Evolutionary conservation across 129 eudicot genomes (phyloP).

Genomic region (Pittosporum tobira): DNA sequence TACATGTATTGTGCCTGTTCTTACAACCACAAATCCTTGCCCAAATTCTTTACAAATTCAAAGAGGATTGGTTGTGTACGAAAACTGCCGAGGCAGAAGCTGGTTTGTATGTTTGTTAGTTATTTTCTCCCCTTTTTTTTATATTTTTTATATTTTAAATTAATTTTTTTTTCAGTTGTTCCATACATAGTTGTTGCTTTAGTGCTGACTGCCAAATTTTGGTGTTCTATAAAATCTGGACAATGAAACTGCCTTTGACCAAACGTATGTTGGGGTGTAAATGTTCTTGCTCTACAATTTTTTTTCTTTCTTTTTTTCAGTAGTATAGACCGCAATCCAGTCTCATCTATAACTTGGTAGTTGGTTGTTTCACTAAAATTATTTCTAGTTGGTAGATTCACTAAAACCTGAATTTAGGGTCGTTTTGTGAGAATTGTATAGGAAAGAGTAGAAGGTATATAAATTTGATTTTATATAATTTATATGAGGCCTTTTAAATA

Average conservation of each 20-base stretch:
- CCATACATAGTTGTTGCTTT: constrained; percentile 7
- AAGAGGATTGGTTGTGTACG: constrained; percentile 5
- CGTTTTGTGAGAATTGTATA: too few relatives aligned
- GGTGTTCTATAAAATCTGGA: constrained; percentile 5
- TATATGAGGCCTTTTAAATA: too few relatives aligned
- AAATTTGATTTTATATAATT: too few relatives aligned
- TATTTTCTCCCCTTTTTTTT: not conserved
- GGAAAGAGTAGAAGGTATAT: too few relatives aligned
- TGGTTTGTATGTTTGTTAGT: constrained; percentile 1
- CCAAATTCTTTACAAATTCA: constrained; percentile 7
- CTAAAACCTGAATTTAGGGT: too few relatives aligned
- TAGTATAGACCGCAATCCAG: too few relatives aligned
- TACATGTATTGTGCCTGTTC: constrained; percentile 3
- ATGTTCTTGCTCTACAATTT: not conserved
- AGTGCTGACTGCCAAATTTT: constrained; percentile 13
- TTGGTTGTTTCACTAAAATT: too few relatives aligned
- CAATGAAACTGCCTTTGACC: not conserved
- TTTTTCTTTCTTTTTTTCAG: too few relatives aligned
- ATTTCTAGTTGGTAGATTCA: too few relatives aligned
- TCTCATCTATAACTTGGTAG: too few relatives aligned
- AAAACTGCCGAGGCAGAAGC: constrained; percentile 1
- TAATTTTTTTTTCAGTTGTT: not conserved
- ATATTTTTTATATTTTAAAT: too few relatives aligned
- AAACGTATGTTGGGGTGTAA: not conserved
- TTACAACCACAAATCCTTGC: not conserved